A percentile compares a stretch with the other conserved stretches of the same genome.
Conservation (phyloP, 257 asterid species). For the Dorcoceras hygrometricum region DNA sequence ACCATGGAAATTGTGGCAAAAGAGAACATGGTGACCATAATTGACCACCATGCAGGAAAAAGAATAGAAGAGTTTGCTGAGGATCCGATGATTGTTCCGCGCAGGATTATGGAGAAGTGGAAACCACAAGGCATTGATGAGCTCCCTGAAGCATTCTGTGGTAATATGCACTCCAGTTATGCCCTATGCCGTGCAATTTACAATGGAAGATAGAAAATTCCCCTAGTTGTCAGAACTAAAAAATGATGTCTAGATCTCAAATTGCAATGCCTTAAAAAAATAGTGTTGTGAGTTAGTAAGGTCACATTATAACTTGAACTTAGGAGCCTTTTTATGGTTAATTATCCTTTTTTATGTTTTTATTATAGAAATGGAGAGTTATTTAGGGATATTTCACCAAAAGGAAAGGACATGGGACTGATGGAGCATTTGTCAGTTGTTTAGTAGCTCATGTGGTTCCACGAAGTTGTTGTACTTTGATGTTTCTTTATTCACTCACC, state of each 20-base stretch:
- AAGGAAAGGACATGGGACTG: neutral
- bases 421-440: neutral
- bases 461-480: neutral
- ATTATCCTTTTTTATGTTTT: too few relatives aligned
- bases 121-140: constrained; percentile 82
- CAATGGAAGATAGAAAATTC: constrained; percentile 5
- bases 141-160: constrained; percentile 95
- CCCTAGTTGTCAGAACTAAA: constrained; percentile 14
- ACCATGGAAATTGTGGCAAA: constrained; percentile 91
- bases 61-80: constrained; percentile 63
- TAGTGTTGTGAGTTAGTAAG: neutral
- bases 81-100: constrained; percentile 90
- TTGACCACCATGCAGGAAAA: constrained; percentile 68
- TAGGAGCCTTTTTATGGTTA: neutral
- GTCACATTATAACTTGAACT: neutral
- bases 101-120: constrained; percentile 86
- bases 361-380: too few relatives aligned
- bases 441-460: neutral
- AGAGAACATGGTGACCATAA: constrained; percentile 72
- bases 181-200: neutral
- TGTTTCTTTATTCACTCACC: neutral
- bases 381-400: too few relatives aligned
- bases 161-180: constrained; percentile 38
- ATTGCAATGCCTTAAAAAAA: neutral
- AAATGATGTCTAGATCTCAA: neutral